These are phyloP conservation scores for Penicillium subrubescens DNA, from an alignment of 495 filamentous ascomycete species.

Conservation along the genomic window DNA sequence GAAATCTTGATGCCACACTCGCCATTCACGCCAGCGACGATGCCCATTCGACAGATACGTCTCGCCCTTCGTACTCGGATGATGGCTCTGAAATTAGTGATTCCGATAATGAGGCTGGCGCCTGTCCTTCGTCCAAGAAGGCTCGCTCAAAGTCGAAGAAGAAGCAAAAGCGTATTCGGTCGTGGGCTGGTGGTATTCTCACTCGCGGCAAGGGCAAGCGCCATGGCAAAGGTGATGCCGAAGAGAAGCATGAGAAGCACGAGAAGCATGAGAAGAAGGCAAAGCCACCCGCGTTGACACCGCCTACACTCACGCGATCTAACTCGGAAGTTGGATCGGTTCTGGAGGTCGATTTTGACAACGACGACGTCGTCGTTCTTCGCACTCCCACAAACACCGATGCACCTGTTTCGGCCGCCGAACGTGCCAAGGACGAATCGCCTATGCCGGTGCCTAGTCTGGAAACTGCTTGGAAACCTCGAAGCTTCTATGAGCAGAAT, in stretches of 20 bases:
- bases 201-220: slow-evolving; percentile 62
- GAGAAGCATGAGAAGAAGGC: slow-evolving; percentile 23
- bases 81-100: slow-evolving; percentile 38
- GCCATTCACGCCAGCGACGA: slow-evolving; percentile 27
- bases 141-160: slow-evolving; percentile 56
- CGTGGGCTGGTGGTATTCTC: slow-evolving; percentile 78
- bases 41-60: slow-evolving; percentile 28
- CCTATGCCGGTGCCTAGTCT: slow-evolving; percentile 31
- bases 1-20: slow-evolving; percentile 30
- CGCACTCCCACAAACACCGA: slow-evolving; percentile 45
- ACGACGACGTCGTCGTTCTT: slow-evolving; percentile 55
- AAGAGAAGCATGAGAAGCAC: slow-evolving; percentile 22
- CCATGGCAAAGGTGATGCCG: slow-evolving; percentile 37
- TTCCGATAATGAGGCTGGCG: slow-evolving; percentile 20
- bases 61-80: slow-evolving; percentile 36
- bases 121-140: slow-evolving; percentile 27
- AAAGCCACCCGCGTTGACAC: slow-evolving; percentile 31
- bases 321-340: slow-evolving; percentile 46
- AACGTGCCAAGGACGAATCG: slow-evolving; percentile 27
- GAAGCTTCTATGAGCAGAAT: slow-evolving; percentile 47
- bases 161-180: slow-evolving; percentile 77
- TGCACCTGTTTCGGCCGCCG: slow-evolving; percentile 25
- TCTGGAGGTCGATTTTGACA: slow-evolving; percentile 55
- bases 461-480: slow-evolving; percentile 51
- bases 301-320: slow-evolving; percentile 45